phyloP scores from a whole-genome alignment of 805 yeast genomes.

The Schwanniomyces polymorphus region DNA sequence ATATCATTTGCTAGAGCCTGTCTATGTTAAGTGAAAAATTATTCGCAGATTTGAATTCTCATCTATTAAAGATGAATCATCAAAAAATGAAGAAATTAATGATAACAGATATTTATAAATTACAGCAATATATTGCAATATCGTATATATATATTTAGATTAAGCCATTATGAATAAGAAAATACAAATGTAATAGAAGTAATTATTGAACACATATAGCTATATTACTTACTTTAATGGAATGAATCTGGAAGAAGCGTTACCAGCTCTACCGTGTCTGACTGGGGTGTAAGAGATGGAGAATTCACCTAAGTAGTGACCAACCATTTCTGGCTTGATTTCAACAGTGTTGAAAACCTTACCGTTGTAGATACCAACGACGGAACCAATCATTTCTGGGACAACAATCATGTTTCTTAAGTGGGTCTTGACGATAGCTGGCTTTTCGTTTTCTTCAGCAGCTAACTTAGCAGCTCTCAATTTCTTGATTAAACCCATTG shows the following conservation, averaged over 20 bases:
- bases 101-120: neutral
- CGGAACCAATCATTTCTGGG: constrained; percentile 99
- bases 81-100: neutral
- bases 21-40: neutral
- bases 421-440: constrained; percentile 97
- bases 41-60: neutral
- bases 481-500: constrained; percentile 95
- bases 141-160: constrained; percentile 10
- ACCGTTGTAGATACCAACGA: constrained; percentile 99
- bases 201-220: constrained; percentile 13
- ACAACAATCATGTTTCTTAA: constrained; percentile 98
- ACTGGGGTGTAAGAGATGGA: constrained; percentile 99
- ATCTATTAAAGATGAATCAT: neutral
- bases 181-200: constrained; percentile 3
- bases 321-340: constrained; percentile 99
- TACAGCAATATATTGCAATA: constrained; percentile 1
- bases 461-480: constrained; percentile 96
- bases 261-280: constrained; percentile 98
- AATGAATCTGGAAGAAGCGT: constrained; percentile 75
- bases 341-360: constrained; percentile 99
- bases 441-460: constrained; percentile 92
- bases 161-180: constrained; percentile 7
- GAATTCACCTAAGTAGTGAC: constrained; percentile 99
- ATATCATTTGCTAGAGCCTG: neutral
- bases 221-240: constrained; percentile 50